Percentiles rank a stretch among this genome's conserved stretches.
These are phyloP conservation scores for Scedosporium dehoogii DNA, from an alignment of 2,329 filamentous ascomycete genomes.

Conservation along the genomic window DNA sequence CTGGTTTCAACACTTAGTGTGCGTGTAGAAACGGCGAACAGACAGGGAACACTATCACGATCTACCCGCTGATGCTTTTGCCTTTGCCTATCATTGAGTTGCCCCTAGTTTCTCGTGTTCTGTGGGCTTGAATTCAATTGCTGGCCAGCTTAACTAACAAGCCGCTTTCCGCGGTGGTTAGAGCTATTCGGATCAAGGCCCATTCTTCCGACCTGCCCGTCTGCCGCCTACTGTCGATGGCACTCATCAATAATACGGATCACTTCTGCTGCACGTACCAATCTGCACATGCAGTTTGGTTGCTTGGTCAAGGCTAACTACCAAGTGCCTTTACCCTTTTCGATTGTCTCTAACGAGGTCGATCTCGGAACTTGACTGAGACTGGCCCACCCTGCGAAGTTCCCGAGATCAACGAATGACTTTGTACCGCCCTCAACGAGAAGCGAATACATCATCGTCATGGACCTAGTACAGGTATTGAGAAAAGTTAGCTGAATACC, in stretches of 20 bases:
- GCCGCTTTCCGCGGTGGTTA: too few relatives aligned
- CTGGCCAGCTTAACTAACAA: too few relatives aligned
- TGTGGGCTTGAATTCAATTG: too few relatives aligned
- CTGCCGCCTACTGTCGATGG: not conserved
- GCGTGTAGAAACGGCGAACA: too few relatives aligned
- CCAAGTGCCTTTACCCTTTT: not conserved
- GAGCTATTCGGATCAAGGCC: too few relatives aligned
- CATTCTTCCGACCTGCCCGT: too few relatives aligned
- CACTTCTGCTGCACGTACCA: not conserved
- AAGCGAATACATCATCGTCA: not conserved
- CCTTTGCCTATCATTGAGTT: too few relatives aligned
- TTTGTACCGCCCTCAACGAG: not conserved
- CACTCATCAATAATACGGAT: not conserved
- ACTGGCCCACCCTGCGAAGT: conserved; percentile 1
- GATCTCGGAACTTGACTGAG: conserved; percentile 4
- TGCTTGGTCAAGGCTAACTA: not conserved
- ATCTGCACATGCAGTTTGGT: not conserved
- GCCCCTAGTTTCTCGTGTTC: too few relatives aligned
- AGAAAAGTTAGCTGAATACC: not conserved
- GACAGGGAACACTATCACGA: not conserved
- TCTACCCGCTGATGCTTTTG: not conserved
- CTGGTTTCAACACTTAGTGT: not conserved
- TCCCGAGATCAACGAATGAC: not conserved
- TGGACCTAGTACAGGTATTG: not conserved
- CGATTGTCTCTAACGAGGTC: not conserved